Evolutionary conservation across 306 rosid species (phyloP), one percentile per base, ranked within the genome.

Genomic region (Canavalia ensiformis): DNA sequence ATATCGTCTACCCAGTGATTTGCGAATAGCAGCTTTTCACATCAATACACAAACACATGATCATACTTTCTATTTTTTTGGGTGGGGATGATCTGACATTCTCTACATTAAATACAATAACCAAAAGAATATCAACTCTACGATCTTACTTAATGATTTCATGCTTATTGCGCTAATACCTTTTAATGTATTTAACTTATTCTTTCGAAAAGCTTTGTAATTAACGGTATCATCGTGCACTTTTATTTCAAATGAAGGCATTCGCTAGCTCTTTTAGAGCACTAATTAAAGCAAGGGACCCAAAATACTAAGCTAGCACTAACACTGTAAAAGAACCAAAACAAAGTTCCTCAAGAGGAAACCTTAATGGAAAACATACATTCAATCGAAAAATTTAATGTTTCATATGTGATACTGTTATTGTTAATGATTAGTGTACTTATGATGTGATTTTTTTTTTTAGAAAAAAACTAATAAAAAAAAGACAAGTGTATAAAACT

Each of bases 271-370:
- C 81, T 81, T 85, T 62, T 62, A 62, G 46, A 75, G 77, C 85
- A 83, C 84, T 81, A 80, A 83, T 65, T 87, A 72, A 85, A 83
- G 81, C 68, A 57, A 44, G 77, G 82, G 75, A 4, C 81, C 88
- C 76, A 41, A 12, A 30, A 29, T 3, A n/a, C 4, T 41, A 60
- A 81, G 76, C 72, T 42, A 74, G 62, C 81, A 79, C 84, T 72
- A 75, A 62, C 84, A 55, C 42, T 9, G 28, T 58, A 25, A 71
- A 62, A 65, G 71, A 65, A 65, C 50, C 33, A 65, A 39, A 65
- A 0, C n/a, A 25, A 31, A 64, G 7, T 39, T 39, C 71, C 31
- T 64, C 47, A 1, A 64, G n/a, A 37, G 47, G 31, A 64, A 65
- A 65, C 50, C 33, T n/a, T 65, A 65, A 37, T 65, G 33, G 50